Percentiles rank a stretch among this genome's conserved stretches.
phyloP scores from a whole-genome alignment of 1,284 basidiomycete genomes.

The Leccinum angustisporum region DNA sequence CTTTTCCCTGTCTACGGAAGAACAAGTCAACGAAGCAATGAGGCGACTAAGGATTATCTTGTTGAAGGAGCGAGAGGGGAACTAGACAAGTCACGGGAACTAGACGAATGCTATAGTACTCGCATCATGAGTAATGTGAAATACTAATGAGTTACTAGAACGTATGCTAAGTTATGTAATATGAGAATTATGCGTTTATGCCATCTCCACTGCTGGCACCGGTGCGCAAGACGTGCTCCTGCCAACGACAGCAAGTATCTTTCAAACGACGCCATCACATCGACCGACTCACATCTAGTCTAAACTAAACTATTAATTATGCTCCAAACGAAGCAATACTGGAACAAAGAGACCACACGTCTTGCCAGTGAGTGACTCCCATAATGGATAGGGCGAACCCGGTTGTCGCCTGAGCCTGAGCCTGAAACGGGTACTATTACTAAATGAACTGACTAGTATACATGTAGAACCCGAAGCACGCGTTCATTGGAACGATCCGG shows the following conservation, averaged over 20 bases:
- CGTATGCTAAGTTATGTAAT: not conserved
- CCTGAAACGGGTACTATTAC: slow-evolving; percentile 8
- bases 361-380: not conserved
- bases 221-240: not conserved
- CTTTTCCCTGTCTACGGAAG: slow-evolving; percentile 74
- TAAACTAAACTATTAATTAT: not conserved
- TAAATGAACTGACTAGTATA: not conserved
- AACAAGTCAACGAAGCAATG: slow-evolving; percentile 75
- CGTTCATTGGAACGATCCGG: slow-evolving; percentile 2
- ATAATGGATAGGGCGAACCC: too few relatives aligned
- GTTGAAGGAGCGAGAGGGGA: slow-evolving; percentile 41
- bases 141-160: not conserved
- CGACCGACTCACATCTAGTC: not conserved
- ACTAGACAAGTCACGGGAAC: slow-evolving; percentile 4
- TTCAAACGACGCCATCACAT: not conserved
- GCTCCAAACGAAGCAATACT: not conserved
- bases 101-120: not conserved
- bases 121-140: slow-evolving; percentile 8
- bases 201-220: too few relatives aligned
- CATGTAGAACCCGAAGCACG: slow-evolving; percentile 18
- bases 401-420: too few relatives aligned
- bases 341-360: not conserved
- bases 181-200: not conserved
- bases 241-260: not conserved
- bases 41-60: slow-evolving; percentile 66